Evolutionary conservation across 2,329 filamentous ascomycete genomes (phyloP).

Genomic region (Chaetomiaceae sp.): DNA sequence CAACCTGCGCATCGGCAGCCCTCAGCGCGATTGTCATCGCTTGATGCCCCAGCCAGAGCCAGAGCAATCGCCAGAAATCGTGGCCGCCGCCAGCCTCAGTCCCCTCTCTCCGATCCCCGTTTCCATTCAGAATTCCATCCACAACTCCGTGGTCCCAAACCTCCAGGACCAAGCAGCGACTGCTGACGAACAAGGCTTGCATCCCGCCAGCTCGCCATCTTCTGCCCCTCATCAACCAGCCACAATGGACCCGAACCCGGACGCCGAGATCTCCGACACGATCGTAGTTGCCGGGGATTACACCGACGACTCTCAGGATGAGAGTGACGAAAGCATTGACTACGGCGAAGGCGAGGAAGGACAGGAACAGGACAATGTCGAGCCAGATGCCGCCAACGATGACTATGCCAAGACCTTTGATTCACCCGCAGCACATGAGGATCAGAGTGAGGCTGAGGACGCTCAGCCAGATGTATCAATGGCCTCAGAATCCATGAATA

Average conservation of each 20-base stretch:
- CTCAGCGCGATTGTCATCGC: constrained; percentile 1
- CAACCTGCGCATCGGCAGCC: neutral
- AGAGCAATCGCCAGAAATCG: constrained; percentile 43
- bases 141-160: constrained; percentile 45
- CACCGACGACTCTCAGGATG: constrained; percentile 35
- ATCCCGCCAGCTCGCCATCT: constrained; percentile 33
- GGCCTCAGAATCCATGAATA: constrained; percentile 41
- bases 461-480: constrained; percentile 43
- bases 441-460: constrained; percentile 30
- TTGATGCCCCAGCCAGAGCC: too few species aligned
- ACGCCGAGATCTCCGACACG: constrained; percentile 29
- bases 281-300: constrained; percentile 31
- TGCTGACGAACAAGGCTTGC: constrained; percentile 35
- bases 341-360: constrained; percentile 40
- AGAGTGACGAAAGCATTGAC: constrained; percentile 43
- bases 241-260: constrained; percentile 27
- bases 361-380: constrained; percentile 27
- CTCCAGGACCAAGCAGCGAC: constrained; percentile 51
- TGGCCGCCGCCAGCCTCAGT: constrained; percentile 50
- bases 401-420: constrained; percentile 50
- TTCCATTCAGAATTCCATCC: constrained; percentile 37
- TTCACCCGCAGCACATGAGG: constrained; percentile 38
- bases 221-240: constrained; percentile 13
- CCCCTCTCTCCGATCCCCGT: constrained; percentile 46
- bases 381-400: constrained; percentile 37